Evolutionary conservation across 495 filamentous ascomycete species (phyloP).

Genomic region (Poronia punctata): DNA sequence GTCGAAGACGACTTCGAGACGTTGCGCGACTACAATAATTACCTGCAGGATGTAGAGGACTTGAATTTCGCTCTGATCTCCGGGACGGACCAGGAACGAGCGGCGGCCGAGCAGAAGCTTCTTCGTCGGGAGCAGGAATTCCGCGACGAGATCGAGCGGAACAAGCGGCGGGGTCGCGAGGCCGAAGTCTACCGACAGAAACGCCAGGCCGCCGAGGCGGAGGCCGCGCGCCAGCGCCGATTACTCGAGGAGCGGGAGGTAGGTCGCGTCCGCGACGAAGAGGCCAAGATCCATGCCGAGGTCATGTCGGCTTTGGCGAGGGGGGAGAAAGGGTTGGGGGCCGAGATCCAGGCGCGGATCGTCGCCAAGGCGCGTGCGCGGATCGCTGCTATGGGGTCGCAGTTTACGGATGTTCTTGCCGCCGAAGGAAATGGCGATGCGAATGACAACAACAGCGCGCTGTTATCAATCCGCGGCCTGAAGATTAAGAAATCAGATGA

Average conservation of each 20-base stretch:
- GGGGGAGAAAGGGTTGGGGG: conserved; percentile 43
- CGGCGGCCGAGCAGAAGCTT: conserved; percentile 57
- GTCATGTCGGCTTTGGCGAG: conserved; percentile 44
- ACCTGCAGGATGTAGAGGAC: conserved; percentile 87
- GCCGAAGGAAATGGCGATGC: conserved; percentile 21
- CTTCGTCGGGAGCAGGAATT: conserved; percentile 62
- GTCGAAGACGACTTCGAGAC: conserved; percentile 84
- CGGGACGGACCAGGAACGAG: conserved; percentile 58
- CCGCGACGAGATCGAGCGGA: conserved; percentile 63
- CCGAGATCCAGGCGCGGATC: conserved; percentile 53
- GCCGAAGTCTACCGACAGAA: conserved; percentile 38
- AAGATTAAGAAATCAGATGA: conserved; percentile 48
- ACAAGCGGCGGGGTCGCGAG: conserved; percentile 56
- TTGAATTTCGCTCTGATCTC: conserved; percentile 81
- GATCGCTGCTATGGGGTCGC: conserved; percentile 18
- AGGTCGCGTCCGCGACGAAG: conserved; percentile 43
- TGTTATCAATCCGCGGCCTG: conserved; percentile 71
- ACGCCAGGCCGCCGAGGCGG: conserved; percentile 33
- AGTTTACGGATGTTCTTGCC: conserved; percentile 15
- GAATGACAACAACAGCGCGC: conserved; percentile 26
- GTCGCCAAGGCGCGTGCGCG: conserved; percentile 61
- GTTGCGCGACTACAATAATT: conserved; percentile 79
- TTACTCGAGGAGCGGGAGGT: conserved; percentile 51
- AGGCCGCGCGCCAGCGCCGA: conserved; percentile 53
- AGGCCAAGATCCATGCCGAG: conserved; percentile 38